Percentiles rank a stretch among this genome's conserved stretches.
Evolutionary conservation across 2,329 filamentous ascomycete genomes (phyloP).

Genomic region (Tolypocladium amazonense): DNA sequence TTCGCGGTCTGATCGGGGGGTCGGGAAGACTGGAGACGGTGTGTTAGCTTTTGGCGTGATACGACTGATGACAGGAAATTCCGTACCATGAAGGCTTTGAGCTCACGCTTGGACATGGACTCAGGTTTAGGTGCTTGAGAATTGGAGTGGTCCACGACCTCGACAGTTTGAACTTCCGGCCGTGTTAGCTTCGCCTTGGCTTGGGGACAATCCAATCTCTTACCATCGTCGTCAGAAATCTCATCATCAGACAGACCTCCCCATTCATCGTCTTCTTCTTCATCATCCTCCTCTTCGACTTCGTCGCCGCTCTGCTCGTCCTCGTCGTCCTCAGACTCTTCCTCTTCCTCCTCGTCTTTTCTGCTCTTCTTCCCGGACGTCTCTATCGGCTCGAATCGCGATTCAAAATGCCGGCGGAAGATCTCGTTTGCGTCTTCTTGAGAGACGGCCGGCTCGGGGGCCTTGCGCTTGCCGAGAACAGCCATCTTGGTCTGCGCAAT

Average conservation of each 20-base stretch:
- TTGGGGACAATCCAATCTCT: background rate
- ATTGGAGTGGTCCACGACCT: slow-evolving; percentile 52
- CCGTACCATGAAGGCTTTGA: slow-evolving; percentile 67
- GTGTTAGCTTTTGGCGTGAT: slow-evolving; percentile 3
- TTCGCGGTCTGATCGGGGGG: slow-evolving; percentile 28
- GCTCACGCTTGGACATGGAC: slow-evolving; percentile 54
- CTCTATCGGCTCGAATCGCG: slow-evolving; percentile 68
- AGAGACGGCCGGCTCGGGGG: slow-evolving; percentile 17
- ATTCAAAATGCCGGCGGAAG: slow-evolving; percentile 78
- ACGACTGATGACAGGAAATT: background rate
- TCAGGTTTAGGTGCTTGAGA: slow-evolving; percentile 23
- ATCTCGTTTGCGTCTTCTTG: slow-evolving; percentile 57
- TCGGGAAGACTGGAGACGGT: slow-evolving; percentile 31
- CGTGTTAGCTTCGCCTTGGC: slow-evolving; percentile 4
- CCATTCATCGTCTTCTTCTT: slow-evolving; percentile 15
- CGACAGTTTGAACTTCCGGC: slow-evolving; percentile 23
- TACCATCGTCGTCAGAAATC: slow-evolving; percentile 11
- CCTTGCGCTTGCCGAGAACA: slow-evolving; percentile 40
- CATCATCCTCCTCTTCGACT: slow-evolving; percentile 24
- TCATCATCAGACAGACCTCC: slow-evolving; percentile 17
- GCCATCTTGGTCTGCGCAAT: slow-evolving; percentile 21
- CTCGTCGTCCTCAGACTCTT: slow-evolving; percentile 8
- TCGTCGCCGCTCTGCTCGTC: slow-evolving; percentile 14
- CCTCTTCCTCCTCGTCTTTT: slow-evolving; percentile 24
- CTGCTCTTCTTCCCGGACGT: slow-evolving; percentile 9